Conservation (phyloP, 495 filamentous ascomycete species). For the Tuber calosporum region DNA sequence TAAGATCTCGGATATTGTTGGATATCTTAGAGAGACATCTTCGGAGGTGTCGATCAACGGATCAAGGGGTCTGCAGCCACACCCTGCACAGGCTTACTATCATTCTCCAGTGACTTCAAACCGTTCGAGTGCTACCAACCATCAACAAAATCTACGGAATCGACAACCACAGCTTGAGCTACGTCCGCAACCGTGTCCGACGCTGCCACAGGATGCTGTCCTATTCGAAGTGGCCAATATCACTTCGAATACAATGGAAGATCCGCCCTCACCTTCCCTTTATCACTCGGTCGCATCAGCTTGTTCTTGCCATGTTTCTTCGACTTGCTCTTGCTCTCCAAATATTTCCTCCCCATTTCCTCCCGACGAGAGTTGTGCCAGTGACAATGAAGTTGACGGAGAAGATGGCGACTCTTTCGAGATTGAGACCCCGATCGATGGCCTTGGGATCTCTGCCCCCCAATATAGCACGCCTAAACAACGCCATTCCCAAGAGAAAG, state of each 20-base stretch:
- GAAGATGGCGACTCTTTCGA: conserved; percentile 29
- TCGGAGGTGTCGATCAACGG: conserved; percentile 17
- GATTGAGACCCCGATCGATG: conserved; percentile 31
- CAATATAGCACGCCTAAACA: not conserved
- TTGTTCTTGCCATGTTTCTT: conserved; percentile 28
- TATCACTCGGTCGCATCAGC: conserved; percentile 26
- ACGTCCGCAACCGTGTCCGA: not conserved
- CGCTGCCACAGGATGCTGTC: not conserved
- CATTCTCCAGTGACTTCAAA: conserved; percentile 33
- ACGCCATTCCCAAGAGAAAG: conserved; percentile 14
- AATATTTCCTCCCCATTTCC: conserved; percentile 29
- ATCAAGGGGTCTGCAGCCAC: conserved; percentile 21
- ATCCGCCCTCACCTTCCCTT: conserved; percentile 20
- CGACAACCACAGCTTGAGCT: conserved; percentile 11
- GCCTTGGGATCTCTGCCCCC: conserved; percentile 29
- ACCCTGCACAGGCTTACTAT: conserved; percentile 35
- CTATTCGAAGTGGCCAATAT: conserved; percentile 1
- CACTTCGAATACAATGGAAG: not conserved
- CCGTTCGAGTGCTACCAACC: conserved; percentile 21
- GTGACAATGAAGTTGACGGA: conserved; percentile 21
- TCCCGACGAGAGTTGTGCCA: conserved; percentile 29
- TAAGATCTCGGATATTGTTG: conserved; percentile 31
- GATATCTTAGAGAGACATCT: conserved; percentile 32
- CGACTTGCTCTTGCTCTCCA: conserved; percentile 24
- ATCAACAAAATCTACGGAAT: conserved; percentile 20